Conservation (phyloP, 2,329 filamentous ascomycete genomes). For the Paraconiothyrium sp. region DNA sequence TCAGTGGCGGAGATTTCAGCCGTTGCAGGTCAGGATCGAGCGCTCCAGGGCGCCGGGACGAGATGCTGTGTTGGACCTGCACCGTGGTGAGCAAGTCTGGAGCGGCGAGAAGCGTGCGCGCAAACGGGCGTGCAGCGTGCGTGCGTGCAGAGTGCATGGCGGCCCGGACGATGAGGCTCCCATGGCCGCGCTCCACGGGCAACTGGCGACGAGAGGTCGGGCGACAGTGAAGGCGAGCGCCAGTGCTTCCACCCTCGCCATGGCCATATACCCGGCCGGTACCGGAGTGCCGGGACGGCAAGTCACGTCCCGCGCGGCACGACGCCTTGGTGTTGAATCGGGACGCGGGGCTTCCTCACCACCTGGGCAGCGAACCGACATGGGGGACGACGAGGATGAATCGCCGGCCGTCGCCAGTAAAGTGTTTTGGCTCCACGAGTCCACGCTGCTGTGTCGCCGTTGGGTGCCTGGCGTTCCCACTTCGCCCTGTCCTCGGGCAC, state of each 20-base stretch:
- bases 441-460: neutral
- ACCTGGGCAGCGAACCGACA: neutral
- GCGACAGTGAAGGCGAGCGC: neutral
- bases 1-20: conserved; percentile 3
- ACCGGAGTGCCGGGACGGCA: conserved; percentile 4
- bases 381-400: neutral
- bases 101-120: conserved; percentile 6
- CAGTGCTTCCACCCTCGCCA: neutral
- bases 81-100: conserved; percentile 1
- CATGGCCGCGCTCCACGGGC: neutral
- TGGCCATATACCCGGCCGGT: neutral
- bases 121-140: conserved; percentile 8
- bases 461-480: neutral
- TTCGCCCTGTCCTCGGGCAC: neutral
- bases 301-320: conserved; percentile 5
- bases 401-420: conserved; percentile 4
- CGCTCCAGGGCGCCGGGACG: conserved; percentile 4
- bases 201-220: neutral
- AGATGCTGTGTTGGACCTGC: neutral
- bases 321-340: neutral
- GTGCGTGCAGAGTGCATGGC: neutral
- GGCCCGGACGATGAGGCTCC: neutral
- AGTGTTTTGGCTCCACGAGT: neutral
- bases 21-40: neutral
- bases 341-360: conserved; percentile 3